Conservation (phyloP, 129 eudicot species). For the Centaurea solstitialis region DNA sequence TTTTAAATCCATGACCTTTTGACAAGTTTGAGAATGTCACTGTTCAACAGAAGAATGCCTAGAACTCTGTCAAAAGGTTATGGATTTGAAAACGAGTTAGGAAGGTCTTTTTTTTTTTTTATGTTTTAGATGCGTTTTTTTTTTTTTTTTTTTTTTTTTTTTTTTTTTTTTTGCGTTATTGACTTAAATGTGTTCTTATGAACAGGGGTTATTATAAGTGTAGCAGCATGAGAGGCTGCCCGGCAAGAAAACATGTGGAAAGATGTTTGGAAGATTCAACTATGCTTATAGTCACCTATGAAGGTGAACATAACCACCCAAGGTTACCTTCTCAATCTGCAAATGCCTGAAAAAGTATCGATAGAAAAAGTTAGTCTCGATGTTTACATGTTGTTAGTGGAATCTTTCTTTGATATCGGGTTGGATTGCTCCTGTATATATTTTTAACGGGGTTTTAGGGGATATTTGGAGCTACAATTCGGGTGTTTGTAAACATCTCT, state of each 20-base stretch:
- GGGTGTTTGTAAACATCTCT: not conserved
- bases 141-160: too few relatives aligned
- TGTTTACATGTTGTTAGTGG: slow-evolving; percentile 6
- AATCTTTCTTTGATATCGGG: slow-evolving; percentile 2
- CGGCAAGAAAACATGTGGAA: slow-evolving; percentile 98
- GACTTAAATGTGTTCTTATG: not conserved
- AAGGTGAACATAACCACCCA: slow-evolving; percentile 98
- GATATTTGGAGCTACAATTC: slow-evolving; percentile 28
- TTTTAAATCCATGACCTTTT: not conserved
- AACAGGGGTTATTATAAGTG: slow-evolving; percentile 98
- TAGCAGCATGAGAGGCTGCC: slow-evolving; percentile 98
- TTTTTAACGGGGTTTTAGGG: slow-evolving; percentile 15
- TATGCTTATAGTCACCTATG: slow-evolving; percentile 95
- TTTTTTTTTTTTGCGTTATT: not conserved
- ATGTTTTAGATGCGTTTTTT: not conserved
- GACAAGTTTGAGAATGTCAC: not conserved
- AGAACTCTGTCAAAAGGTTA: not conserved
- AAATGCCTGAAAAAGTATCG: slow-evolving; percentile 40
- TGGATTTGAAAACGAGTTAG: not conserved
- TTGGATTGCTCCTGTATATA: slow-evolving; percentile 28
- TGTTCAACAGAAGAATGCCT: not conserved
- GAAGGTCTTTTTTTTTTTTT: not conserved
- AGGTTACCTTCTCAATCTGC: slow-evolving; percentile 75
- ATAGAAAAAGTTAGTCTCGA: not conserved
- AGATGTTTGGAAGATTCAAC: slow-evolving; percentile 91